Conservation (phyloP, 2,329 filamentous ascomycete genomes). For the Nothomitra cinnamomea region DNA sequence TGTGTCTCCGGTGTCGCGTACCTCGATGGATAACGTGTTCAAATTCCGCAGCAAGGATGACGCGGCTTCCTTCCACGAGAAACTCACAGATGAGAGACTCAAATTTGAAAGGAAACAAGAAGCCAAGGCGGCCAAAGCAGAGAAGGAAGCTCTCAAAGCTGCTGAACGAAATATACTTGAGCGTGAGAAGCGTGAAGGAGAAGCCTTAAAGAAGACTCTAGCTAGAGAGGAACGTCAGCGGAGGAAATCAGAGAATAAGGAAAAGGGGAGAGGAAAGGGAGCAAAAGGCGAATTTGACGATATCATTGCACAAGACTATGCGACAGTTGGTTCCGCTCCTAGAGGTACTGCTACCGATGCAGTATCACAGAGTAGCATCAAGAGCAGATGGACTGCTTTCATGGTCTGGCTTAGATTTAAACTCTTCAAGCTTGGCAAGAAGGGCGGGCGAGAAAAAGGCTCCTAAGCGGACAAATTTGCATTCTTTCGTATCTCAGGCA, state of each 20-base stretch:
- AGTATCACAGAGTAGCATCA: conserved; percentile 19
- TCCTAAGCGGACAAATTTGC: neutral
- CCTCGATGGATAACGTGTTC: conserved; percentile 39
- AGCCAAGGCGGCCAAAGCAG: conserved; percentile 35
- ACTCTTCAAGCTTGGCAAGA: conserved; percentile 25
- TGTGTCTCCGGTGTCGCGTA: conserved; percentile 34
- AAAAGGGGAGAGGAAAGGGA: neutral
- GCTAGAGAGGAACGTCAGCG: conserved; percentile 14
- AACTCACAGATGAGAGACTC: conserved; percentile 36
- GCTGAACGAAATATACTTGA: conserved; percentile 24
- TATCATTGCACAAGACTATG: conserved; percentile 1
- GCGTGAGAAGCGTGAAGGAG: conserved; percentile 26
- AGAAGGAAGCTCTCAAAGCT: conserved; percentile 27
- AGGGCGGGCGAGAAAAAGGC: conserved; percentile 1
- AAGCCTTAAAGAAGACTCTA: conserved; percentile 22
- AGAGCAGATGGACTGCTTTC: conserved; percentile 34
- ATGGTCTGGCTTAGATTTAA: conserved; percentile 39
- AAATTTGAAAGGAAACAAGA: conserved; percentile 43
- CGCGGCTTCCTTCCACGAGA: conserved; percentile 34
- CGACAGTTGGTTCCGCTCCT: conserved; percentile 3
- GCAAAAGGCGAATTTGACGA: neutral
- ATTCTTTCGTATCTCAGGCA: no score
- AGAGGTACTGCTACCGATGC: conserved; percentile 15
- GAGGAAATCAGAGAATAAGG: conserved; percentile 7
- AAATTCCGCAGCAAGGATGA: conserved; percentile 27